phyloP scores from a whole-genome alignment of 2,329 filamentous ascomycete species.

The Fusarium sp. region DNA sequence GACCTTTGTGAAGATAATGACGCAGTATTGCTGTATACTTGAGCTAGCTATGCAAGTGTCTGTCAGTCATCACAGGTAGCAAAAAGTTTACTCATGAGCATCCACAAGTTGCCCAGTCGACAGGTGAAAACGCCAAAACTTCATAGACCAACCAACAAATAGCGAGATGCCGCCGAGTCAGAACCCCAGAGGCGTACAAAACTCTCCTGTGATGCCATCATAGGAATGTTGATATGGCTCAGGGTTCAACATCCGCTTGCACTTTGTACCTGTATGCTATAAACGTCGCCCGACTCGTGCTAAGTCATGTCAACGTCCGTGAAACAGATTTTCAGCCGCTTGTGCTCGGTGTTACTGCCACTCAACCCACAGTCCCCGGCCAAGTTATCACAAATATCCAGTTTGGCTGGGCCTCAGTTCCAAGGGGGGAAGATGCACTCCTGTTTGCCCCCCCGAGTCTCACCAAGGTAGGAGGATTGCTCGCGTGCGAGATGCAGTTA shows the following conservation, averaged over 20 bases:
- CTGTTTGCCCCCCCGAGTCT: constrained; percentile 8
- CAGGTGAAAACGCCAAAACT: constrained; percentile 3
- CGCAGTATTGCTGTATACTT: constrained; percentile 24
- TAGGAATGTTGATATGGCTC: constrained; percentile 24
- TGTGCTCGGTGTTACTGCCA: constrained; percentile 36
- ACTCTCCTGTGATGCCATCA: constrained; percentile 18
- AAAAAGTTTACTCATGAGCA: constrained; percentile 10
- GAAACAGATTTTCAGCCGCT: constrained; percentile 46
- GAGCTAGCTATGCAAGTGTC: constrained; percentile 8
- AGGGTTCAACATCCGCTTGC: constrained; percentile 6
- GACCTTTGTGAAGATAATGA: constrained; percentile 38
- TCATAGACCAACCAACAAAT: neutral
- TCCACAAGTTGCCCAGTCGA: constrained; percentile 35
- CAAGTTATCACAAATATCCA: constrained; percentile 18
- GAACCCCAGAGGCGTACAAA: neutral
- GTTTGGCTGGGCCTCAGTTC: constrained; percentile 5
- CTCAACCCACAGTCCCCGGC: constrained; percentile 23
- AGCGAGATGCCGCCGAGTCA: constrained; percentile 17
- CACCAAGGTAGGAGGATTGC: constrained; percentile 19
- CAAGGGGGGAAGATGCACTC: neutral
- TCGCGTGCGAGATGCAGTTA: constrained; percentile 17
- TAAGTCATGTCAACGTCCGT: constrained; percentile 32
- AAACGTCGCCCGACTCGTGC: constrained; percentile 8
- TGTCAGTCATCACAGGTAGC: constrained; percentile 11
- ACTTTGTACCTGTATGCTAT: constrained; percentile 9